phyloP scores from a whole-genome alignment of 2,329 filamentous ascomycete genomes.

The Hypoxylon sp. region DNA sequence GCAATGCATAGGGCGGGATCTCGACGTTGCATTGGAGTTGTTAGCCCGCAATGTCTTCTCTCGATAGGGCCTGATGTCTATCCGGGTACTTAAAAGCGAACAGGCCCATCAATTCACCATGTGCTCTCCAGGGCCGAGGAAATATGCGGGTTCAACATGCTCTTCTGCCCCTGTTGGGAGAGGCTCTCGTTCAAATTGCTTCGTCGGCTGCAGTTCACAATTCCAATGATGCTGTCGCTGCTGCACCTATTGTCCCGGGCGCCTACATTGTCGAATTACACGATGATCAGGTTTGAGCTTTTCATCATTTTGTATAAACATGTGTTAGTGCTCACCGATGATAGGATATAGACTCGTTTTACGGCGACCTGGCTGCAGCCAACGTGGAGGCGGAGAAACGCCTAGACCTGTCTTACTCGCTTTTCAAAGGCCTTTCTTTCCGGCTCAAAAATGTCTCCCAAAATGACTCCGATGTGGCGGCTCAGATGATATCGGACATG shows the following conservation, averaged over 20 bases:
- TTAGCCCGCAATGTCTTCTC: neutral
- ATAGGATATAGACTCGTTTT: slow-evolving; percentile 35
- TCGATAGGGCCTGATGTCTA: neutral
- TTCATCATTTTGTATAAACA: neutral
- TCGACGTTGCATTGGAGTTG: neutral
- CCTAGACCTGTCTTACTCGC: slow-evolving; percentile 40
- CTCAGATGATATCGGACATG: slow-evolving; percentile 22
- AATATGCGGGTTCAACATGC: slow-evolving; percentile 10
- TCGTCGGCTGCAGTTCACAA: neutral
- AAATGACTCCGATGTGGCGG: slow-evolving; percentile 1
- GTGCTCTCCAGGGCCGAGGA: neutral
- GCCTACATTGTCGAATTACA: slow-evolving; percentile 47
- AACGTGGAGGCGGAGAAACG: slow-evolving; percentile 39
- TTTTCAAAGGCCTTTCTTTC: slow-evolving; percentile 47
- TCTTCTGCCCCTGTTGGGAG: slow-evolving; percentile 11
- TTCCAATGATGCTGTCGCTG: neutral
- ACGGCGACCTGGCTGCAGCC: slow-evolving; percentile 34
- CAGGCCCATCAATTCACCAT: too few species aligned
- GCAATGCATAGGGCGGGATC: neutral
- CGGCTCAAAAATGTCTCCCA: slow-evolving; percentile 17
- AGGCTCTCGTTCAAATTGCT: neutral
- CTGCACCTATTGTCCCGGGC: slow-evolving; percentile 34
- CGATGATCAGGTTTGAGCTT: slow-evolving; percentile 20
- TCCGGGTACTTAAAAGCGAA: neutral
- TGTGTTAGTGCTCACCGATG: neutral